Conservation (phyloP, 352 stramenopile genomes). For the Phytophthora pini region DNA sequence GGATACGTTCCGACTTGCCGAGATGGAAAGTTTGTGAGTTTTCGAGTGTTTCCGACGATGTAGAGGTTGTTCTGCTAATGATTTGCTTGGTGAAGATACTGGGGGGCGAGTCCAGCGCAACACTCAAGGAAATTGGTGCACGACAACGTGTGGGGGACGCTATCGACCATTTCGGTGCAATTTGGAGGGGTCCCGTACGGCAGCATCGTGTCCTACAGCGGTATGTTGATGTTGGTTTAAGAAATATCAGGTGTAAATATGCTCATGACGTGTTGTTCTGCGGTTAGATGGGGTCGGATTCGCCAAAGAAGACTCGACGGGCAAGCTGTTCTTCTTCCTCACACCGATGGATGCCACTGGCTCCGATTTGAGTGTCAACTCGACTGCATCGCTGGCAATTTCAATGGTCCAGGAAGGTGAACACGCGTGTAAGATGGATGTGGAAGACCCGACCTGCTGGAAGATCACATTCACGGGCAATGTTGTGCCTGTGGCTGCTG, state of each 20-base stretch:
- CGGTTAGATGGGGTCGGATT: slow-evolving; percentile 63
- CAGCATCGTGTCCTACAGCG: slow-evolving; percentile 74
- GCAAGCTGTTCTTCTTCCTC: slow-evolving; percentile 78
- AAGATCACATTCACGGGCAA: slow-evolving; percentile 64
- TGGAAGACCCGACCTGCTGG: slow-evolving; percentile 78
- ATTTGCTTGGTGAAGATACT: slow-evolving; percentile 16
- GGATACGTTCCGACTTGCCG: slow-evolving; percentile 28
- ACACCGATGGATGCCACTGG: slow-evolving; percentile 57
- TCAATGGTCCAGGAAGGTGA: slow-evolving; percentile 59
- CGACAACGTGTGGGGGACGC: slow-evolving; percentile 66
- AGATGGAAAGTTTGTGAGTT: slow-evolving; percentile 22
- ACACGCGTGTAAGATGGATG: slow-evolving; percentile 70
- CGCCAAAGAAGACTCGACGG: slow-evolving; percentile 54
- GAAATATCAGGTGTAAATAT: too few relatives aligned
- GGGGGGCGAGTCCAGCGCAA: slow-evolving; percentile 31
- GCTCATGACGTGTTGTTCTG: background rate
- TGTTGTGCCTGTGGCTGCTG: slow-evolving; percentile 50
- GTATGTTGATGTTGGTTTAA: slow-evolving; percentile 29
- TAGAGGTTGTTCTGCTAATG: background rate
- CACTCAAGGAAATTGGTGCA: slow-evolving; percentile 73
- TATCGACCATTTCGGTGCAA: slow-evolving; percentile 68
- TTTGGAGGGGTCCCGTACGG: slow-evolving; percentile 62
- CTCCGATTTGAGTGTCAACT: slow-evolving; percentile 59
- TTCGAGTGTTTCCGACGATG: background rate
- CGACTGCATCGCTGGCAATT: slow-evolving; percentile 64